Base-by-base conservation (phyloP, 768 basidiomycete species). In the Tylopilus subfusipes region DNA sequence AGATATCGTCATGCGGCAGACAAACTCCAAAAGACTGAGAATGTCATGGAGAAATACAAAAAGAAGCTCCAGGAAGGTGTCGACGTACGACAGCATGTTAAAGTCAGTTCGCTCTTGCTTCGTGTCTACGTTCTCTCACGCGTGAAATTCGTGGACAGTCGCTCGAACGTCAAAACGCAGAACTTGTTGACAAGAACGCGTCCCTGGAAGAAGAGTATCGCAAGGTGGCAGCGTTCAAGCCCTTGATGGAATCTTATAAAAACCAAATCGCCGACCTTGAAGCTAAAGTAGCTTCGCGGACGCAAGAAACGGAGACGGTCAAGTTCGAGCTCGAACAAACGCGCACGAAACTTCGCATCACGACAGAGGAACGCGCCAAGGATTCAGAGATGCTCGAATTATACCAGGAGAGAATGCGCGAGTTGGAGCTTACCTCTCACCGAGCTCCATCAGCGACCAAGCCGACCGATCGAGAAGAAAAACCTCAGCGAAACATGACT, bases 1-100 rank as follows among this genome's bases (percentile, higher is more conserved):
- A 96, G 93, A 66, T 92, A 93, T 64, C 86, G 88, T 6, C 94
- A 98, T 73, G 88, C 93, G 6, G 89, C 91, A 4, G 97, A 98
- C 63, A 90, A 85, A 60, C 76, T 94, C 39, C 87, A 90, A 63
- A 98, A 98, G 77, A 89, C 86, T 1, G 97, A 98, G 73, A 95
- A 95, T 65, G 94, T 97, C 27, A 91, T 97, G 82, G 94, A 98
- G 72, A 99, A 98, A 71, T 95, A 98, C 72, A 96, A 95, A 76
- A 95, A 92, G 80, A 99, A 98, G 73, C 80, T 98, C 1, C 96
- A 98, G 63, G 97, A 98, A 68, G 84, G 89, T 5, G 93, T 90
- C 14, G 92, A 96, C 59, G 76, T 95, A 19, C 84, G 93, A 25
- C 91, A 92, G 57, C 85, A 86, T 53, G 83, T 95, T 64, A 92